Evolutionary conservation across 352 stramenopile species (phyloP), one percentile per base, ranked within the genome.

Genomic region (Phytophthora hibernalis): DNA sequence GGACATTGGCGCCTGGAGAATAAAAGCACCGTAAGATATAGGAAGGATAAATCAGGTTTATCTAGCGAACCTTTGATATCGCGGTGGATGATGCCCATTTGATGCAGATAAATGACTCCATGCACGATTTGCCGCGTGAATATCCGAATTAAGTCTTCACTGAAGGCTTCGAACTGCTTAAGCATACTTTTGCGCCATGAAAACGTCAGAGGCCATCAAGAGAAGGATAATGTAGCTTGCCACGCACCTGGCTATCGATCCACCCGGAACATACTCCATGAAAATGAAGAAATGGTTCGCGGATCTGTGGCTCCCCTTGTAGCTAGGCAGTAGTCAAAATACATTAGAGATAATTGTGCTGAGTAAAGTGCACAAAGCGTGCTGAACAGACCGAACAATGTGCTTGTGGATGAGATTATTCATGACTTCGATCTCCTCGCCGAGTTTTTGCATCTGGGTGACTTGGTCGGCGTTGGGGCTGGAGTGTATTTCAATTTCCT

Each of bases 241-340:
- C 3, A 67, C 71, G 15, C 51, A 88, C 66, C 81, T 91, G 31
- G 93, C 87, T 43, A 99, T 92, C 5, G 88, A 97, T 3, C 96
- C 95, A 31, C 92, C 94, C 6, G 96, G 89, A 6, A 98, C 90
- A 75, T 97, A 99, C 77, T 99, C 94, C 86, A 99, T 97, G 74
- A 99, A 99, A 61, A 99, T 98, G 69, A 93, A 96, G 38, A 99
- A 89, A 54, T 88, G 70, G 24, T 80, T 85, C 9, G 86, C 82
- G 26, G 76, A 82, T 35, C 82, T 80, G 52, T 97, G 82, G 49
- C 82, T 91, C 80, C 90, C 83, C 90, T 95, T 70, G 92, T 96
- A 82, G 28, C 82, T 91, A 24, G 12, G 26, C 22, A 71, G 43
- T 2, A 54, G 26, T 26, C 26, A 20, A 57, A 58, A n/a, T 55